Evolutionary conservation across 495 filamentous ascomycete species (phyloP).

Genomic region (Aspergillus conjunctus): DNA sequence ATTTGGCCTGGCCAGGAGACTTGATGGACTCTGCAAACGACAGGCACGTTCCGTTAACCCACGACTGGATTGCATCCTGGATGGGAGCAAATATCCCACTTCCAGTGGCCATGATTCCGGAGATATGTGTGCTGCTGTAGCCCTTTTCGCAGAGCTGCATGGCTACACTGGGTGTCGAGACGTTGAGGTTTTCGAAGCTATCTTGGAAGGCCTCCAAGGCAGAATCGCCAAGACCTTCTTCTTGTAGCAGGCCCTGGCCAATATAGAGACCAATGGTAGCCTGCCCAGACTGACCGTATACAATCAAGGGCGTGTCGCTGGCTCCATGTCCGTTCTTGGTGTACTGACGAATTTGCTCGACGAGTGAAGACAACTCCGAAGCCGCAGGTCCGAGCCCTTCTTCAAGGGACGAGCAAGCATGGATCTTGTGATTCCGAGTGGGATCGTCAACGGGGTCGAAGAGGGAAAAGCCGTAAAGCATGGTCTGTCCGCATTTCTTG

Average conservation of each 20-base stretch:
- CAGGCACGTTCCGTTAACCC: slow-evolving; percentile 38
- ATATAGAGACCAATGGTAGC: slow-evolving; percentile 31
- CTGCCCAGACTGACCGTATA: slow-evolving; percentile 27
- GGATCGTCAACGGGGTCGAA: slow-evolving; percentile 28
- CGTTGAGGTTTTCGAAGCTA: slow-evolving; percentile 24
- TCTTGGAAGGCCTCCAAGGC: slow-evolving; percentile 27
- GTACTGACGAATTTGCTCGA: slow-evolving; percentile 31
- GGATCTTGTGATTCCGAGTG: too few species aligned
- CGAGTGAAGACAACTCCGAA: slow-evolving; percentile 23
- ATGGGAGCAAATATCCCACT: slow-evolving; percentile 35
- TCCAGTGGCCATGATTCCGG: slow-evolving; percentile 38
- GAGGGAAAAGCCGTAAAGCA: slow-evolving; percentile 37
- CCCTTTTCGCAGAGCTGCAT: slow-evolving; percentile 40
- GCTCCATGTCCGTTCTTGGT: slow-evolving; percentile 23
- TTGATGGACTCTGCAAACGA: slow-evolving; percentile 23
- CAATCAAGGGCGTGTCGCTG: slow-evolving; percentile 17
- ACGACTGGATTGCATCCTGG: slow-evolving; percentile 35
- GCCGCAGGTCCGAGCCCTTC: slow-evolving; percentile 19
- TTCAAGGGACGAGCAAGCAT: too few species aligned
- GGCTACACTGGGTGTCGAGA: slow-evolving; percentile 25
- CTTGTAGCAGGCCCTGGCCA: slow-evolving; percentile 32
- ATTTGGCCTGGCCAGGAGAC: slow-evolving; percentile 20
- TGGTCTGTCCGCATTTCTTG: slow-evolving; percentile 28
- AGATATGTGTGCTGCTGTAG: slow-evolving; percentile 32
- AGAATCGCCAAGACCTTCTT: slow-evolving; percentile 27